Evolutionary conservation across 73 alveolate genomes (phyloP).

Genomic region (Tetrahymena elliotti): DNA sequence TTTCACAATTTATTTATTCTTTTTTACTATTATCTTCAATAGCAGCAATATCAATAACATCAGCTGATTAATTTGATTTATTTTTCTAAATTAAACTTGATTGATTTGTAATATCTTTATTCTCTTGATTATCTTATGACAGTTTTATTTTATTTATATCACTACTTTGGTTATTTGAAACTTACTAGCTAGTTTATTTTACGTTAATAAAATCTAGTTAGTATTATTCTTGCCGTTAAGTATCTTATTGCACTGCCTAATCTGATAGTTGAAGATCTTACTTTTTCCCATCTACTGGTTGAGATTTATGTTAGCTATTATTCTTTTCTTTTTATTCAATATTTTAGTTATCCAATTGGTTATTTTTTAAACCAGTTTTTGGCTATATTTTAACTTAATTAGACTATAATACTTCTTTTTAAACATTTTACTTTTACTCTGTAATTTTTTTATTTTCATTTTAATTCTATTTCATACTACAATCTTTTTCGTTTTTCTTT

Average conservation of each 20-base stretch:
- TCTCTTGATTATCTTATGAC: too few species aligned
- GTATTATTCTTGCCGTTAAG: background rate
- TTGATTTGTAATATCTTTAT: too few species aligned
- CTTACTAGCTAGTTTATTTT: background rate
- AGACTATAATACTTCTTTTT: background rate
- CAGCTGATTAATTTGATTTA: too few species aligned
- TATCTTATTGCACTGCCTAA: background rate
- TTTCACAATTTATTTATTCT: too few species aligned
- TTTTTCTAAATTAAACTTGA: background rate
- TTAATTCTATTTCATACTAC: background rate
- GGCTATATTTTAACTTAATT: background rate
- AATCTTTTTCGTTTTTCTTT: background rate
- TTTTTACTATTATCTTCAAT: background rate
- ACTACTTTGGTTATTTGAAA: too few species aligned
- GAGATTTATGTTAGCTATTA: too few species aligned
- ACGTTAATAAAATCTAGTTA: background rate
- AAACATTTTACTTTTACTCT: too few species aligned
- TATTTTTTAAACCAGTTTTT: too few species aligned
- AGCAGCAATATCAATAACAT: too few species aligned
- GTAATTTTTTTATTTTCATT: background rate
- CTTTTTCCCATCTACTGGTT: background rate
- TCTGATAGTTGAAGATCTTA: background rate
- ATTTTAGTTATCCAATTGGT: too few species aligned
- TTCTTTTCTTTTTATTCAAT: background rate
- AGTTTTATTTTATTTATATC: background rate